Base-by-base conservation (phyloP, 1,284 basidiomycete species). In the Leccinum subrobustum region DNA sequence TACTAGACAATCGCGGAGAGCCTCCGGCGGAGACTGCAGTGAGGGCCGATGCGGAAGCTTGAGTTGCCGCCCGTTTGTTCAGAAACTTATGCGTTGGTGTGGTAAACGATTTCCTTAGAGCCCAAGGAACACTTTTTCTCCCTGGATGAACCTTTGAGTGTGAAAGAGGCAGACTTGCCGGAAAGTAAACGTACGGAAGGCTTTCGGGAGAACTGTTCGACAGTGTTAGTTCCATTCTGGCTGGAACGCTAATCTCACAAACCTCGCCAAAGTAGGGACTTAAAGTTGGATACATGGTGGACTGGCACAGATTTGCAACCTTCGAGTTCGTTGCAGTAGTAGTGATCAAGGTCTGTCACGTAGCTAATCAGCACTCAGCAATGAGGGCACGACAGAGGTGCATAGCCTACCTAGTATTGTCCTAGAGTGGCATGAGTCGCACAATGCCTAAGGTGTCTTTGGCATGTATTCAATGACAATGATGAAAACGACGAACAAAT, bases 401-500 rank as follows among this genome's bases (percentile, higher is more conserved):
- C 35, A 16, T 3, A 47, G 9, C 61, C 14, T 14, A 71, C 72
- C 70, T 16, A 71, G 60, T 11, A 71, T 65, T 1, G 70, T 73
- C 3, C 70, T 59, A 4, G 72, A 74, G 31, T 71, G 70, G 35
- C 70, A 71, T 2, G 70, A 71, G 51, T 71, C 71, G 60, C 66
- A 73, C 14, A 74, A 20, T 37, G 70, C 70, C 70, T 72, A 59
- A 14, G 51, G n/a, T 16, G 6, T 29, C 31, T 9, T 60, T 42
- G 48, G 61, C 16, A 12, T 16, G 29, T 44, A 5, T 50, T 27
- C 3, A 27, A 20, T 35, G 35, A 11, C 1, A 33, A 20, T 9
- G 11, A 1, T 44, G 52, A 55, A 54, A 59, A 35, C 14, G 8
- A 69, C 77, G 4, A 23, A 77, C 70, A n/a, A 79, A 75, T 11